Conservation (phyloP, 179 eudicot genomes). For the Spinacia oleracea region DNA sequence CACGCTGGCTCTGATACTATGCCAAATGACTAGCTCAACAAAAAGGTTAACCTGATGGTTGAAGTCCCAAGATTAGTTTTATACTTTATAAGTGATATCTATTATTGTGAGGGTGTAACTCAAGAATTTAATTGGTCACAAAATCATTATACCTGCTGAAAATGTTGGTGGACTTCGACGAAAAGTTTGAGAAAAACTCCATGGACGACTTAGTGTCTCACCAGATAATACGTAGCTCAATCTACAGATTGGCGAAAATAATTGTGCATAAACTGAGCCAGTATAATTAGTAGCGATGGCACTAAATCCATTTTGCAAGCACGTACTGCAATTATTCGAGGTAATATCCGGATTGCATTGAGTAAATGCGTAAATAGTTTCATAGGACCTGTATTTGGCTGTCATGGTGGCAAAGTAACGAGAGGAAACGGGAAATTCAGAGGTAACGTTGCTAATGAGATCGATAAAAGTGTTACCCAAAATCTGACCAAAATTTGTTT, state of each 20-base stretch:
- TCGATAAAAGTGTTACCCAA: background rate
- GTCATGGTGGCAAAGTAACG: background rate
- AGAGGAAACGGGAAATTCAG: background rate
- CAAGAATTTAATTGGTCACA: background rate
- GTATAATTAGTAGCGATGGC: background rate
- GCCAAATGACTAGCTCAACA: too few species aligned
- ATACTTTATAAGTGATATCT: too few species aligned
- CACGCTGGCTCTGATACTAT: too few species aligned
- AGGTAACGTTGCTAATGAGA: background rate
- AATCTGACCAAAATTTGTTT: background rate
- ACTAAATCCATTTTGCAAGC: conserved; percentile 3
- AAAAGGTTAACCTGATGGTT: too few species aligned
- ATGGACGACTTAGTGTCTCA: background rate
- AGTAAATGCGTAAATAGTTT: conserved; percentile 3
- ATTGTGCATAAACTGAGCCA: background rate
- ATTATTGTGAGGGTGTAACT: too few species aligned
- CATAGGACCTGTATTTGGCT: background rate
- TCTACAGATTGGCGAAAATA: conserved; percentile 15
- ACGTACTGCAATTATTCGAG: background rate
- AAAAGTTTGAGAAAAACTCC: background rate
- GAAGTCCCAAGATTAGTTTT: too few species aligned
- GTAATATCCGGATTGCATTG: conserved; percentile 24
- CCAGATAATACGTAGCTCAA: conserved; percentile 15
- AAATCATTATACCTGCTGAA: background rate
- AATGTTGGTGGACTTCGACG: background rate